Base-by-base conservation (phyloP, 371 early-diverging fungal species). In the Funneliformis caledonium region DNA sequence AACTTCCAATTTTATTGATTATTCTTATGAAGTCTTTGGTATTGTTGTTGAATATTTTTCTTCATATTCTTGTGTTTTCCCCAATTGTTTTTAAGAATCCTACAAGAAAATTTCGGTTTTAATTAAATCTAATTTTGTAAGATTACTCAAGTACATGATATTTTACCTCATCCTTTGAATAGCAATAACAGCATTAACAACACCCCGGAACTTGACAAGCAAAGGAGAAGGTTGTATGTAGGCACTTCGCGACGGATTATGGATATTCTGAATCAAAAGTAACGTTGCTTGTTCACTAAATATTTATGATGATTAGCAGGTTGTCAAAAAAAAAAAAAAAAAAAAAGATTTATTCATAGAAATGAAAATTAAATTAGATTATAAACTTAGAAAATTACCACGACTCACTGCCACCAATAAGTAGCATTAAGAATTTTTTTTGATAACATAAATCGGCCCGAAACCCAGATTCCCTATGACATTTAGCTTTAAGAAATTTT, bases 151-250 rank as follows among this genome's bases (percentile, higher is more conserved):
- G 37, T 37, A 37, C 37, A 37, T 37, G 37, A 2, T 37, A 37
- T 37, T 9, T 68, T 79, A 79, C 80, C 60, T 68, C 80, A 79
- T 79, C 8, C 80, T 67, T 56, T 79, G 80, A 19, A 79, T 56
- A 1, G 80, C 80, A 19, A 79, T 69, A 22, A 79, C 42, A 1
- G 80, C 56, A 22, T 33, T 79, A 10, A 79, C 80, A 4, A 47
- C 80, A 22, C 80, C 42, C 1, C 47, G 50, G 22, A 79, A 69
- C 45, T 70, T 68, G 4, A 22, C 19, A n/a, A 70, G 68, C 26
- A 68, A 45, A 1, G 47, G 52, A 14, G 67, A 78, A 10, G 42
- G 10, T 61, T 62, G 33, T 8, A 42, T 45, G 43, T 45, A 22
- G 5, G 6, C 45, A 42, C 45, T n/a, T 31, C 26, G 52, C 19